Conservation (phyloP, 129 eudicot species). For the Helianthus tuberosus region DNA sequence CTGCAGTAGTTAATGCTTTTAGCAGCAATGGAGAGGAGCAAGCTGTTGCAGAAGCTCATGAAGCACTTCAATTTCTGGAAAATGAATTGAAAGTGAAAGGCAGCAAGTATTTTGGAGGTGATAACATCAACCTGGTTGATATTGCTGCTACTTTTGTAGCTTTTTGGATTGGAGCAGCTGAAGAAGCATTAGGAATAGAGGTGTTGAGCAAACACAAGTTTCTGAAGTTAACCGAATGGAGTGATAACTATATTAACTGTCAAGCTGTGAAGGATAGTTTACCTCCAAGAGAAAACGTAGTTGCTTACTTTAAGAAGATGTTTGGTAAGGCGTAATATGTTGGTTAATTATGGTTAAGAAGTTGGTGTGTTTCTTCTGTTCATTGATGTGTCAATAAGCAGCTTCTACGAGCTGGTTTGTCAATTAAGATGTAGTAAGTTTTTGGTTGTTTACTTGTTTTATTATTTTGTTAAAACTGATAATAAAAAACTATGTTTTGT, state of each 20-base stretch:
- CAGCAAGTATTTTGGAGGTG: conserved; percentile 1
- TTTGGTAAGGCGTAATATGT: neutral
- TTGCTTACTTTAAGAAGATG: neutral
- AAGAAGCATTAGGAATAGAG: neutral
- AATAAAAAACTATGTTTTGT: no score
- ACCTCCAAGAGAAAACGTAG: neutral
- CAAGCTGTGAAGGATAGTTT: neutral
- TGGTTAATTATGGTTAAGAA: no score
- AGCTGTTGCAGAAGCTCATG: neutral
- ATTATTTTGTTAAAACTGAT: no score
- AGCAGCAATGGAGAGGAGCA: neutral
- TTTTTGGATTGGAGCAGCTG: conserved; percentile 16
- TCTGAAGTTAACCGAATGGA: neutral
- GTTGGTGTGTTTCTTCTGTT: no score
- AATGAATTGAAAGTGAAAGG: neutral
- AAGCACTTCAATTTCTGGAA: neutral
- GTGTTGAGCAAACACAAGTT: neutral
- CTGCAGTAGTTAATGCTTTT: neutral
- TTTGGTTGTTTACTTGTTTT: no score
- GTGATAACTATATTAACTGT: neutral
- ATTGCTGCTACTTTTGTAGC: neutral
- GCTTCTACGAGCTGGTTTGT: no score
- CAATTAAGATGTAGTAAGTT: no score
- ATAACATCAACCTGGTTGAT: conserved; percentile 7
- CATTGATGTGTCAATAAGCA: no score